Conservation (phyloP, 2,329 filamentous ascomycete species). For the Cladosporium sp. region DNA sequence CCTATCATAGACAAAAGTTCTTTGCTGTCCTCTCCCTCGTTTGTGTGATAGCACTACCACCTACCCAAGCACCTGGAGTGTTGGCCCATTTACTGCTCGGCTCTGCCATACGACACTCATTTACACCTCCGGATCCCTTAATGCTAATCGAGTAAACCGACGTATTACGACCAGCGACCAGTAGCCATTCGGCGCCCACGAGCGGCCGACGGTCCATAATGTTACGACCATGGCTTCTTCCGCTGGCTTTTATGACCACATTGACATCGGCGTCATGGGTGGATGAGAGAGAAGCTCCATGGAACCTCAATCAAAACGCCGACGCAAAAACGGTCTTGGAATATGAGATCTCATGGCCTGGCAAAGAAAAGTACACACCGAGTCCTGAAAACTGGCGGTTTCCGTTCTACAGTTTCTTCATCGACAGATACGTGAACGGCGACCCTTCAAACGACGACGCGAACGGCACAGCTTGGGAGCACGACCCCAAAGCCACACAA, state of each 20-base stretch:
- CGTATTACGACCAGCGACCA: constrained; percentile 7
- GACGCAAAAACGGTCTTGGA: constrained; percentile 53
- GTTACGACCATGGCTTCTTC: constrained; percentile 14
- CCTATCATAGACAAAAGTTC: constrained; percentile 14
- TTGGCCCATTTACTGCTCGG: constrained; percentile 7
- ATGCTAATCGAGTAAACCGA: constrained; percentile 11
- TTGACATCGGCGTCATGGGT: constrained; percentile 35
- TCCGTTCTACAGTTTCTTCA: constrained; percentile 61
- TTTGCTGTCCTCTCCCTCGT: constrained; percentile 11
- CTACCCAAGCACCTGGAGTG: constrained; percentile 11
- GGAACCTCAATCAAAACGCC: constrained; percentile 59
- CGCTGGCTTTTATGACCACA: constrained; percentile 10
- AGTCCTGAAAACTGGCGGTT: constrained; percentile 62
- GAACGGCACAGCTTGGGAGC: constrained; percentile 58
- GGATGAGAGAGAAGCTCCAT: constrained; percentile 48
- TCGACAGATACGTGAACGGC: constrained; percentile 62
- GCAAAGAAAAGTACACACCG: constrained; percentile 45
- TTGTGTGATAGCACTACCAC: constrained; percentile 5
- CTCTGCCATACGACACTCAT: constrained; percentile 12
- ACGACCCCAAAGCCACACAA: constrained; percentile 57
- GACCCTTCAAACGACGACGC: constrained; percentile 61
- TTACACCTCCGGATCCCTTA: background rate
- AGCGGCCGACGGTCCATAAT: constrained; percentile 12
- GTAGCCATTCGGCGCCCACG: constrained; percentile 9
- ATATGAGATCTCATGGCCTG: constrained; percentile 55